phyloP scores from a whole-genome alignment of 1,139 yeast genomes.

The Arxiozyma telluris region DNA sequence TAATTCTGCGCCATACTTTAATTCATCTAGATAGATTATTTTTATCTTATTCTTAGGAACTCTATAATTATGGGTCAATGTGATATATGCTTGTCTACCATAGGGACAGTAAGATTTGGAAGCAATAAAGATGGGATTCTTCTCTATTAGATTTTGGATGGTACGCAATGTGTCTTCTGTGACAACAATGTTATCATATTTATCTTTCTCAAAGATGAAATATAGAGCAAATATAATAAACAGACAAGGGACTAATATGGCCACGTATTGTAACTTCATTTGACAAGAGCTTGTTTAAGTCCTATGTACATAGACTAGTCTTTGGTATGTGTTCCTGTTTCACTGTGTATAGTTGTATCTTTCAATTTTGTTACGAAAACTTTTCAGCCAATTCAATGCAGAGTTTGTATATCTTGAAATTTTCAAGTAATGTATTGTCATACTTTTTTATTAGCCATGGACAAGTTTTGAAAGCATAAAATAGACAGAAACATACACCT shows the following conservation, averaged over 20 bases:
- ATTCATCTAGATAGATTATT: conserved; percentile 55
- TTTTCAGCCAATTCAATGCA: background rate
- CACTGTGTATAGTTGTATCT: background rate
- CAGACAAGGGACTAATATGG: background rate
- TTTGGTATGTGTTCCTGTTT: background rate
- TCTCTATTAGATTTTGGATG: conserved; percentile 55
- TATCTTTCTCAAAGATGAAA: conserved; percentile 1
- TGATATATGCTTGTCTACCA: conserved; percentile 54
- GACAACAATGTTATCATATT: conserved; percentile 22
- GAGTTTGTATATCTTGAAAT: background rate
- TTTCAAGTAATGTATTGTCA: background rate
- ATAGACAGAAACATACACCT: background rate
- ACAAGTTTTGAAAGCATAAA: background rate
- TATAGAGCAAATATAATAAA: background rate
- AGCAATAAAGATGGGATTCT: conserved; percentile 70
- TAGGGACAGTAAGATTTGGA: conserved; percentile 71
- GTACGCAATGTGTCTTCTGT: conserved; percentile 46
- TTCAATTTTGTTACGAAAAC: background rate
- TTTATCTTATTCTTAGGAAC: conserved; percentile 40
- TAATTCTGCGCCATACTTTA: conserved; percentile 49
- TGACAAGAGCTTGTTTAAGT: background rate
- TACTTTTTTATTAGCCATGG: background rate
- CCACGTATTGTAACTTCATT: conserved; percentile 1
- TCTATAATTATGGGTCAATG: conserved; percentile 40
- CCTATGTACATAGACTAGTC: background rate